phyloP scores from a whole-genome alignment of 140 eudicot species.

The Bidens hawaiensis region DNA sequence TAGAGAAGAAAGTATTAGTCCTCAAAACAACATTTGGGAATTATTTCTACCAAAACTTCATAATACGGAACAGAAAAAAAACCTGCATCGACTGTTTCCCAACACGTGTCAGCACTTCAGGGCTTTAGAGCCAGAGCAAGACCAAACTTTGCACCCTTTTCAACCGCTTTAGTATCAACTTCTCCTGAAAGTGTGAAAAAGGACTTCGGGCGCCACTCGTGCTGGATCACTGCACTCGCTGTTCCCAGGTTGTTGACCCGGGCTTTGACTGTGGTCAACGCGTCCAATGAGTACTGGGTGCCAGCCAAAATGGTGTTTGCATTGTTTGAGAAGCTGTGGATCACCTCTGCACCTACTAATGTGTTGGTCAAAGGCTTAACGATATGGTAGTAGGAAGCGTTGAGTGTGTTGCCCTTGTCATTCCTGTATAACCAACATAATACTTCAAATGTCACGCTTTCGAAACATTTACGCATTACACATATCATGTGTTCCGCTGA shows the following conservation, averaged over 20 bases:
- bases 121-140: slow-evolving; percentile 47
- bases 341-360: slow-evolving; percentile 45
- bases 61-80: not conserved
- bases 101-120: slow-evolving; percentile 7
- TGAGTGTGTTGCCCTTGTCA: slow-evolving; percentile 41
- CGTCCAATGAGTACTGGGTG: slow-evolving; percentile 42
- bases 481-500: not conserved
- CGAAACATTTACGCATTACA: not conserved
- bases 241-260: slow-evolving; percentile 43
- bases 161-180: slow-evolving; percentile 41
- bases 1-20: not conserved
- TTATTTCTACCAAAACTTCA: slow-evolving; percentile 2
- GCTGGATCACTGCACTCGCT: slow-evolving; percentile 40
- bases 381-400: slow-evolving; percentile 44
- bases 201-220: slow-evolving; percentile 50
- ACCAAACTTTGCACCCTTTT: slow-evolving; percentile 49
- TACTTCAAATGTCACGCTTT: not conserved
- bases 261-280: slow-evolving; percentile 41
- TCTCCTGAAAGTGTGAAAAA: slow-evolving; percentile 42
- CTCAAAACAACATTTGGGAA: slow-evolving; percentile 1
- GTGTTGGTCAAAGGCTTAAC: slow-evolving; percentile 48
- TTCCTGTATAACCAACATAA: slow-evolving; percentile 27
- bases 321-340: slow-evolving; percentile 44
- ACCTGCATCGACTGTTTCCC: not conserved
- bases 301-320: slow-evolving; percentile 40